These are phyloP conservation scores for Aspergillus clavatus DNA, from an alignment of 2,329 filamentous ascomycete species.

Conservation along the genomic window DNA sequence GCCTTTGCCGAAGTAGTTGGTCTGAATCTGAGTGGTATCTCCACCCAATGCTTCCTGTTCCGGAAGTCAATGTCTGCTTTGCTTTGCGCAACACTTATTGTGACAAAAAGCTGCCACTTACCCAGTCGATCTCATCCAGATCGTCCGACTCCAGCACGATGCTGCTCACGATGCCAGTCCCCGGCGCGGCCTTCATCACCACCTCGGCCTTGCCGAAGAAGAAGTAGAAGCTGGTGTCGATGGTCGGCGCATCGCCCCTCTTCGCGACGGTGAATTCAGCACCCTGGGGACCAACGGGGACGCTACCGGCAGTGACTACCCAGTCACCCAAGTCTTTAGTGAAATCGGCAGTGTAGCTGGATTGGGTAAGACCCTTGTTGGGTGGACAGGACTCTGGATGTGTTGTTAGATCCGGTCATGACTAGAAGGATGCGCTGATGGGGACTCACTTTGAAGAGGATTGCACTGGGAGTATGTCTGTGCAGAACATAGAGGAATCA, in stretches of 20 bases:
- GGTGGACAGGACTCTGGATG: conserved; percentile 58
- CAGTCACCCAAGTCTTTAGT: conserved; percentile 53
- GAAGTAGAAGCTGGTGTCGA: conserved; percentile 89
- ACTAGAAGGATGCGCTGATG: too few species aligned
- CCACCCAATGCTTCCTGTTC: conserved; percentile 35
- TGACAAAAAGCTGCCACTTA: conserved; percentile 50
- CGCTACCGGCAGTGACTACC: conserved; percentile 61
- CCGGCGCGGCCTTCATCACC: conserved; percentile 77
- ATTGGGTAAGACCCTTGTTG: conserved; percentile 61
- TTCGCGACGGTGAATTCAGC: conserved; percentile 73
- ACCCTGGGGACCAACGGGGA: conserved; percentile 66
- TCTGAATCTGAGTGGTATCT: conserved; percentile 52
- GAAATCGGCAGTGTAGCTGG: conserved; percentile 31
- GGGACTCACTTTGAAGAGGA: conserved; percentile 45
- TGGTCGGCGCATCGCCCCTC: conserved; percentile 77
- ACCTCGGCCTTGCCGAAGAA: conserved; percentile 93
- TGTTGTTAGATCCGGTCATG: too few species aligned
- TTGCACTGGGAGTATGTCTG: conserved; percentile 77
- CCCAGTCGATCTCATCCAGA: conserved; percentile 94
- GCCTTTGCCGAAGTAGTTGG: conserved; percentile 96
- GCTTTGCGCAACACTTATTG: background rate
- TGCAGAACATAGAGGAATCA: conserved; percentile 42
- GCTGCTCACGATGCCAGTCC: conserved; percentile 86
- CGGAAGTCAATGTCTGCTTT: background rate
- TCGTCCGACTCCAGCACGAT: conserved; percentile 88